Percentiles rank a stretch among this genome's conserved stretches.
These are phyloP conservation scores for Nannizziopsis arthrosporioides DNA, from an alignment of 2,329 filamentous ascomycete genomes.

Conservation along the genomic window DNA sequence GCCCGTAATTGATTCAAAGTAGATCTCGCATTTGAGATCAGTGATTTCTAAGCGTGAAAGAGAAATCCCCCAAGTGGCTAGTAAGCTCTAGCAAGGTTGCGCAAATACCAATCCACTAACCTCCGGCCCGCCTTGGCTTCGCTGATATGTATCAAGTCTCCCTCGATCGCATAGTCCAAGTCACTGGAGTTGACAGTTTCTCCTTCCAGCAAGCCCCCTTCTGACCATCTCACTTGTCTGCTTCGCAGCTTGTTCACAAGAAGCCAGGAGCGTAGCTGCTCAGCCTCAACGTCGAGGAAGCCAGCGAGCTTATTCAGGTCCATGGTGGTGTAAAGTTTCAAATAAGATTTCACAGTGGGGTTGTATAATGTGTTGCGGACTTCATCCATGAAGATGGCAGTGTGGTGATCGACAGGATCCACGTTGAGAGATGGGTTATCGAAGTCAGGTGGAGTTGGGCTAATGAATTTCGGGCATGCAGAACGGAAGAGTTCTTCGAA, in stretches of 20 bases:
- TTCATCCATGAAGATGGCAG: constrained; percentile 98
- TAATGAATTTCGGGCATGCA: constrained; percentile 99
- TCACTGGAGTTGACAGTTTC: constrained; percentile 89
- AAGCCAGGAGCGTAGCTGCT: constrained; percentile 86
- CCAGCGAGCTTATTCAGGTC: constrained; percentile 95
- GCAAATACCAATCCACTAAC: constrained; percentile 97
- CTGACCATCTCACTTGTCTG: constrained; percentile 88
- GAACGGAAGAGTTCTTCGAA: constrained; percentile 97
- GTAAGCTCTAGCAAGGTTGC: constrained; percentile 92
- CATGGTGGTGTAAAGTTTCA: constrained; percentile 99
- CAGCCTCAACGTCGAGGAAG: constrained; percentile 93
- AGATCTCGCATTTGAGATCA: too few species aligned
- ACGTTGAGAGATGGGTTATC: constrained; percentile 93
- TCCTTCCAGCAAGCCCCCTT: constrained; percentile 79
- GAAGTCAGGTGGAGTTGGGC: constrained; percentile 90
- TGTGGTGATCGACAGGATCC: constrained; percentile 94
- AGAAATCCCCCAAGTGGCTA: constrained; percentile 32
- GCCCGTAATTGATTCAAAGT: too few species aligned
- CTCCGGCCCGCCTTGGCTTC: constrained; percentile 97
- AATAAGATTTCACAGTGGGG: constrained; percentile 94
- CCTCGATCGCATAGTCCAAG: constrained; percentile 92
- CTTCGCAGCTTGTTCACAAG: constrained; percentile 98
- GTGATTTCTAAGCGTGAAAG: too few species aligned
- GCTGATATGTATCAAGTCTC: constrained; percentile 94
- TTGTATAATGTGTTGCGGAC: constrained; percentile 99